A percentile compares a stretch with the other conserved stretches of the same genome.
Evolutionary conservation across 768 basidiomycete genomes (phyloP).

Genomic region (Myochromella boudieri): DNA sequence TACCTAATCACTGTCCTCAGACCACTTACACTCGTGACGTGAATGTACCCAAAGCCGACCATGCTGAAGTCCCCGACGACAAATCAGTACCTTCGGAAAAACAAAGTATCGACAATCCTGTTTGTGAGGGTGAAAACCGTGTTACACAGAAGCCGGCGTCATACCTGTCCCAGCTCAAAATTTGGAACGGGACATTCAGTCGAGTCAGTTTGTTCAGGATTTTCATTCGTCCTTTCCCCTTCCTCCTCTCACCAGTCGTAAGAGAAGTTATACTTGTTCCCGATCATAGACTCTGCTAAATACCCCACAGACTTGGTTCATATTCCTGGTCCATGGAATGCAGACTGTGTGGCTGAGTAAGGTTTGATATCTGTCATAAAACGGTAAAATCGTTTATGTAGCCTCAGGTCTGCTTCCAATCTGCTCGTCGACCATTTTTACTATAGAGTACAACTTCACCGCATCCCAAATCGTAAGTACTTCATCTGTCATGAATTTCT

Average conservation of each 20-base stretch:
- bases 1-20: conserved; percentile 24
- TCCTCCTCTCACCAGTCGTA: conserved; percentile 41
- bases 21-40: conserved; percentile 30
- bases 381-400: neutral
- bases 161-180: conserved; percentile 33
- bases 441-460: conserved; percentile 40
- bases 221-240: conserved; percentile 41
- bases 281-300: neutral
- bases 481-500: neutral
- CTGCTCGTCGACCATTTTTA: conserved; percentile 45
- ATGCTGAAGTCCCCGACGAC: conserved; percentile 12
- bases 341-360: conserved; percentile 45
- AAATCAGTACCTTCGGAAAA: conserved; percentile 10
- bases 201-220: conserved; percentile 33
- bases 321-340: conserved; percentile 39
- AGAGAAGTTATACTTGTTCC: conserved; percentile 8
- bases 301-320: conserved; percentile 30
- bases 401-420: conserved; percentile 37
- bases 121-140: conserved; percentile 2
- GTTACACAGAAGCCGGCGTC: conserved; percentile 18
- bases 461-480: conserved; percentile 36
- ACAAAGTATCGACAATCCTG: conserved; percentile 11
- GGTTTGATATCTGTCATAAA: conserved; percentile 4
- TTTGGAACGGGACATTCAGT: conserved; percentile 38
- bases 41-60: conserved; percentile 20